Percentiles rank a stretch among this genome's conserved stretches.
Evolutionary conservation across 2,329 filamentous ascomycete species (phyloP).

Genomic region (Aaosphaeria arxii): DNA sequence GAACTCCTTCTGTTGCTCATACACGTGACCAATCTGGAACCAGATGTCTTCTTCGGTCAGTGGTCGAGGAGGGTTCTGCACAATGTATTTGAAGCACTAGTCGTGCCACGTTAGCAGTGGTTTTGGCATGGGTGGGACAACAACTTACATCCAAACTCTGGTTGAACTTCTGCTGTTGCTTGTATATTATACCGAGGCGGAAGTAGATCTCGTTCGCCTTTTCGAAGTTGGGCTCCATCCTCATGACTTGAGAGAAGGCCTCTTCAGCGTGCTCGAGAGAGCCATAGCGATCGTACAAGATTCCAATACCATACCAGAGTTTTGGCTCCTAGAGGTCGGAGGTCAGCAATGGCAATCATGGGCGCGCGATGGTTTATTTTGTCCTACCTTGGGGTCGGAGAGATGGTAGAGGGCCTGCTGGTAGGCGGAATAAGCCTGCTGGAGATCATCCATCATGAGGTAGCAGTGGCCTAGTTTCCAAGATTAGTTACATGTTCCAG

Average conservation of each 20-base stretch:
- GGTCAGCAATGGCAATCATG: not conserved
- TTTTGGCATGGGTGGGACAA: not conserved
- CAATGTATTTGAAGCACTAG: conserved; percentile 99
- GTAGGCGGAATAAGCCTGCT: conserved; percentile 95
- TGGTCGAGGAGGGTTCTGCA: conserved; percentile 85
- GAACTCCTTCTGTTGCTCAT: conserved; percentile 99
- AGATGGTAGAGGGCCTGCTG: conserved; percentile 93
- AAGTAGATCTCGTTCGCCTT: conserved; percentile 99
- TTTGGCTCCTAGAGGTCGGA: conserved; percentile 72
- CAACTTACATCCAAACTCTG: conserved; percentile 82
- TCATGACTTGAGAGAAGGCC: conserved; percentile 97
- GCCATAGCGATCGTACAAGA: conserved; percentile 93
- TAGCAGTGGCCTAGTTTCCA: conserved; percentile 78
- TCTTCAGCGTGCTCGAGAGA: conserved; percentile 97
- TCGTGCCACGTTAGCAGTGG: conserved; percentile 8
- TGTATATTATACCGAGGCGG: conserved; percentile 98
- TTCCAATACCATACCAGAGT: conserved; percentile 98
- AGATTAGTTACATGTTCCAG: not conserved
- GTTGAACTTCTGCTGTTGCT: conserved; percentile 91
- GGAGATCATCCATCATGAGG: conserved; percentile 96
- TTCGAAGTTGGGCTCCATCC: conserved; percentile 95
- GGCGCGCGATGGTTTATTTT: no score
- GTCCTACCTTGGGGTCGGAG: conserved; percentile 78
- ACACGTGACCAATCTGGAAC: conserved; percentile 99
- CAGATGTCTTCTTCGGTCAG: conserved; percentile 97